phyloP scores from a whole-genome alignment of 495 filamentous ascomycete genomes.

The Zalerion maritima region DNA sequence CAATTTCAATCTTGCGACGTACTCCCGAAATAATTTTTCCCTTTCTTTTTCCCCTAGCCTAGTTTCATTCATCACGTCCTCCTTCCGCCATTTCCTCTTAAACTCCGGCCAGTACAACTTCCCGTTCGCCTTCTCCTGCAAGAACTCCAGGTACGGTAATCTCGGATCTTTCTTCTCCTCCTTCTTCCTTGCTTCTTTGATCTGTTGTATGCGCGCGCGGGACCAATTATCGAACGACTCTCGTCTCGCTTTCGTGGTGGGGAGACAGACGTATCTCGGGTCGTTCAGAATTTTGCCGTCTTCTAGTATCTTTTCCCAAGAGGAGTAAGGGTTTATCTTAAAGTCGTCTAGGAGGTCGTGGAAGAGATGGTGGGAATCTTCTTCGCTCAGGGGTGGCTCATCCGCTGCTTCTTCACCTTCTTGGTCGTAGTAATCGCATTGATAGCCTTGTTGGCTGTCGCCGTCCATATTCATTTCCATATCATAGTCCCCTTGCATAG shows the following conservation, averaged over 20 bases:
- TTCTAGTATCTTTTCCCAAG: slow-evolving; percentile 78
- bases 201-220: slow-evolving; percentile 49
- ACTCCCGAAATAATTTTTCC: slow-evolving; percentile 82
- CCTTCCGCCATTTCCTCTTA: slow-evolving; percentile 74
- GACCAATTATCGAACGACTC: slow-evolving; percentile 77
- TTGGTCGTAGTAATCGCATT: slow-evolving; percentile 55
- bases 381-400: slow-evolving; percentile 48
- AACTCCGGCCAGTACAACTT: slow-evolving; percentile 98
- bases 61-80: slow-evolving; percentile 62
- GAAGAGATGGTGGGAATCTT: slow-evolving; percentile 60
- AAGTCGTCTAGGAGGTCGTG: slow-evolving; percentile 74
- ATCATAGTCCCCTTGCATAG: slow-evolving; percentile 70
- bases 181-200: slow-evolving; percentile 58
- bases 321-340: slow-evolving; percentile 71
- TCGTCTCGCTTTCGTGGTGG: slow-evolving; percentile 64
- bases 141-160: slow-evolving; percentile 69
- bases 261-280: slow-evolving; percentile 65
- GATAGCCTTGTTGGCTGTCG: too few species aligned
- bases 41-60: slow-evolving; percentile 72
- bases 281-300: slow-evolving; percentile 76
- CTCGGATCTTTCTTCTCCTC: slow-evolving; percentile 74
- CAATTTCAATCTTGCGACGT: slow-evolving; percentile 63
- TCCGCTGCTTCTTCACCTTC: slow-evolving; percentile 55
- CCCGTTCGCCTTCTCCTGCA: slow-evolving; percentile 65
- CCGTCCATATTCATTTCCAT: slow-evolving; percentile 27